Conservation (phyloP, 345 rosid species). For the Syzygium grande region DNA sequence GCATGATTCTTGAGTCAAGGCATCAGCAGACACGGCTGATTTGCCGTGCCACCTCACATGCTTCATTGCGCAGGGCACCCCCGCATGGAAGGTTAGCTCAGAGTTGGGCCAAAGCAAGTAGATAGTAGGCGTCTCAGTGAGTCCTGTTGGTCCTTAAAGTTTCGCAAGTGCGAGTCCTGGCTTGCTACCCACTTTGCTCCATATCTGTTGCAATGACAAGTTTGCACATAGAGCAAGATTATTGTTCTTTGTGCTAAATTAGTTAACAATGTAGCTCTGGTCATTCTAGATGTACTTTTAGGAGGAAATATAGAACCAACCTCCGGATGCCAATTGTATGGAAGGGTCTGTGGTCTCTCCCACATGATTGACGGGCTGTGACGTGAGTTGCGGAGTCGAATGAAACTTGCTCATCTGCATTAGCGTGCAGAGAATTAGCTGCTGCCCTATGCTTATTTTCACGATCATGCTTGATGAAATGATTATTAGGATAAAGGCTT, state of each 20-base stretch:
- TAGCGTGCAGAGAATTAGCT: not conserved
- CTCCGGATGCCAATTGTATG: not conserved
- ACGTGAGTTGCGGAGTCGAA: not conserved
- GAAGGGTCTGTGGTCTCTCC: not conserved
- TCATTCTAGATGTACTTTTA: not conserved
- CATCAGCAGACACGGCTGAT: not conserved
- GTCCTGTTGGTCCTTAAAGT: not conserved
- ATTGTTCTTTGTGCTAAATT: no score
- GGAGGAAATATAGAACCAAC: not conserved
- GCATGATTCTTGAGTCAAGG: conserved; percentile 6
- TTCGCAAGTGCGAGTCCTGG: not conserved
- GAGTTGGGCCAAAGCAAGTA: not conserved
- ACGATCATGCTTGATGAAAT: not conserved
- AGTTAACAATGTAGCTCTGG: no score
- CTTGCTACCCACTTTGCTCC: not conserved
- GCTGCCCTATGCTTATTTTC: not conserved
- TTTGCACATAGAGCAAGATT: no score
- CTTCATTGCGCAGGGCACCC: not conserved
- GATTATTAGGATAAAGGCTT: not conserved
- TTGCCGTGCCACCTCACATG: conserved; percentile 20
- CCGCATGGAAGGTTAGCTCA: conserved; percentile 9
- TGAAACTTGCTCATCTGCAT: conserved; percentile 15
- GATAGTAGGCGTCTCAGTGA: not conserved
- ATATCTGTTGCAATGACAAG: not conserved
- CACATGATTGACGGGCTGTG: not conserved